Percentiles rank a stretch among this genome's conserved stretches.
These are phyloP conservation scores for Apostasia ramifera DNA, from an alignment of 106 monocot species.

Conservation along the genomic window DNA sequence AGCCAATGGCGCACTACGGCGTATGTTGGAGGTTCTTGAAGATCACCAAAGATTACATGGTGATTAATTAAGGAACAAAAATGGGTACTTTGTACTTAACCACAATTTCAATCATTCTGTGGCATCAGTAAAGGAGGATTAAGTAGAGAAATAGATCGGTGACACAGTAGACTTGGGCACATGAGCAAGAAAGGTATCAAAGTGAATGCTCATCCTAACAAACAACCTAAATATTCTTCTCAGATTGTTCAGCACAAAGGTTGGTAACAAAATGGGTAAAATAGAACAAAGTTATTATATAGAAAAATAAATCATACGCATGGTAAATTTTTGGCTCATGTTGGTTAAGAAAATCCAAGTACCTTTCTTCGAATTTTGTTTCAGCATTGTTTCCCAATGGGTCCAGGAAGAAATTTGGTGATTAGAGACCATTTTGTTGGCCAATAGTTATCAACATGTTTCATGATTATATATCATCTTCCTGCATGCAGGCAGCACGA, in stretches of 20 bases:
- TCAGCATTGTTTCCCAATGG: slow-evolving; percentile 80
- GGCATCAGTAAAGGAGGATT: too few relatives aligned
- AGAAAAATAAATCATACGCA: not conserved
- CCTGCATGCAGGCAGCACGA: slow-evolving; percentile 26
- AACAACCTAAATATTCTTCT: not conserved
- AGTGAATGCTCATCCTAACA: too few relatives aligned
- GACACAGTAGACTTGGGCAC: too few relatives aligned
- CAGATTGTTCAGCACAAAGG: not conserved
- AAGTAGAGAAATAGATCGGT: too few relatives aligned
- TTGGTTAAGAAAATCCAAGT: not conserved
- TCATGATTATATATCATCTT: slow-evolving; percentile 51
- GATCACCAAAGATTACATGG: too few relatives aligned
- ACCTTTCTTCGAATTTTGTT: slow-evolving; percentile 34
- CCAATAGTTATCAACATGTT: slow-evolving; percentile 51
- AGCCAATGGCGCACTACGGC: too few relatives aligned
- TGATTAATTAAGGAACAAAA: too few relatives aligned
- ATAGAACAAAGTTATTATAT: not conserved
- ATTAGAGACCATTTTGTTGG: slow-evolving; percentile 76
- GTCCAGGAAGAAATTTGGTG: slow-evolving; percentile 62
- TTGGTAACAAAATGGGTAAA: not conserved
- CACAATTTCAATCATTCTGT: too few relatives aligned
- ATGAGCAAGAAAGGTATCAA: too few relatives aligned
- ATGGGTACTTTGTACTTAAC: too few relatives aligned
- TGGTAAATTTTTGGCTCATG: not conserved
- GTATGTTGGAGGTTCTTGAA: too few relatives aligned